Base-by-base conservation (phyloP, 441 rosid genomes). In the Gossypium davidsonii region DNA sequence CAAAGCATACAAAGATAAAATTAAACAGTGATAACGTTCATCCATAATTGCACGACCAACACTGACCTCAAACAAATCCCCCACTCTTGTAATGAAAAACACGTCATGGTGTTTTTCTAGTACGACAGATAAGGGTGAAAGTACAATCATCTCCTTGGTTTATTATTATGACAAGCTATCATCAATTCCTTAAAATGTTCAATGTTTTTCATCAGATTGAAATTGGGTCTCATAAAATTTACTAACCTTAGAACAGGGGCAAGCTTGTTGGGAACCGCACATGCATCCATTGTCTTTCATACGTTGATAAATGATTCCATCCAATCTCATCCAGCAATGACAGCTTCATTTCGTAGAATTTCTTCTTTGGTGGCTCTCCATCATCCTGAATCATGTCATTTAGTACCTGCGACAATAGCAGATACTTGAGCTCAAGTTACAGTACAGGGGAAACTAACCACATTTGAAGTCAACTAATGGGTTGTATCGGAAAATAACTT, bases 271-370 rank as follows among this genome's bases (percentile, higher is more conserved):
- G 99, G 84, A 93, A 95, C 23, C 97, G 95, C 25, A 93, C 91
- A 39, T 86, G 88, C 97, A 95, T 89, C 99, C 99, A 96, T 46
- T 87, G 86, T 75, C 78, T 85, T 83, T 93, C 99, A 18, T 91
- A 87, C 20, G 85, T 70, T 25, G 83, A 78, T 79, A 90, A 61
- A 82, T 93, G 97, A 73, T 56, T 81, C 97, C 98, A 96, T 44
- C 97, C 97, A 17, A 91, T 76, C 71, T 93, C 93, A 62, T 86
- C 97, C 11, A 96, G 88, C 76, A 96, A 79, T 18, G 86, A 77
- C 49, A 93, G 86, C 84, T 90, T 93, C 82, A 91, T 52, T 73
- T 91, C 97, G 34, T 88, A 90, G 1, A 85, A 81, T 82, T 90
- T 90, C 88, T 85, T 93, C 91, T 85, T 93, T 4, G 97, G 88